Evolutionary conservation across 2,329 filamentous ascomycete genomes (phyloP).

Genomic region (Fusarium paranaense): DNA sequence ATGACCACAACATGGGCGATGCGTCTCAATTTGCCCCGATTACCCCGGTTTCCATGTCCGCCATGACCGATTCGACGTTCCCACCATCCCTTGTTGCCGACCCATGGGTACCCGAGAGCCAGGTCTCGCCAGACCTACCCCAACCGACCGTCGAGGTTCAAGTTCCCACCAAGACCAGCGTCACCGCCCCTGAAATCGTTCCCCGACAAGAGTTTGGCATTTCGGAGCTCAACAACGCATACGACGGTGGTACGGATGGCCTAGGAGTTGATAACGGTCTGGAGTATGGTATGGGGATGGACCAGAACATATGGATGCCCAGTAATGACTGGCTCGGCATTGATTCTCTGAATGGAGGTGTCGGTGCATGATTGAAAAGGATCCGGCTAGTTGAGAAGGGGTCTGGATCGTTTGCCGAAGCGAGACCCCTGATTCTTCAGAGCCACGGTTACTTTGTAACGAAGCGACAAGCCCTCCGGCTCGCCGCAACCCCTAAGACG

Average conservation of each 20-base stretch:
- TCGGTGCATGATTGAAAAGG: conserved; percentile 39
- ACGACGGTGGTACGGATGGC: conserved; percentile 61
- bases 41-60: conserved; percentile 27
- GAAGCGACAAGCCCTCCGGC: not conserved
- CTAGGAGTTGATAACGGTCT: conserved; percentile 59
- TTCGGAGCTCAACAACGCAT: conserved; percentile 62
- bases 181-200: conserved; percentile 36
- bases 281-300: conserved; percentile 56
- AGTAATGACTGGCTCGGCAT: conserved; percentile 48
- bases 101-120: conserved; percentile 46
- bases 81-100: conserved; percentile 47
- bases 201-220: conserved; percentile 47
- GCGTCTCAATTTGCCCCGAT: conserved; percentile 30
- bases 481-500: not conserved
- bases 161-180: conserved; percentile 21
- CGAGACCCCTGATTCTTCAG: conserved; percentile 7
- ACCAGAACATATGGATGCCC: conserved; percentile 52
- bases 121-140: conserved; percentile 40
- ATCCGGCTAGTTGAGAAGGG: conserved; percentile 9
- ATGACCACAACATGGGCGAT: conserved; percentile 45
- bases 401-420: not conserved
- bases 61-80: conserved; percentile 47
- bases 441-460: conserved; percentile 9
- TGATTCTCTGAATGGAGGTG: conserved; percentile 49
- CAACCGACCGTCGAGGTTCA: conserved; percentile 36